Evolutionary conservation across 2,329 filamentous ascomycete genomes (phyloP), one percentile per base, ranked within the genome.

Genomic region (Hypoxylon sp.): DNA sequence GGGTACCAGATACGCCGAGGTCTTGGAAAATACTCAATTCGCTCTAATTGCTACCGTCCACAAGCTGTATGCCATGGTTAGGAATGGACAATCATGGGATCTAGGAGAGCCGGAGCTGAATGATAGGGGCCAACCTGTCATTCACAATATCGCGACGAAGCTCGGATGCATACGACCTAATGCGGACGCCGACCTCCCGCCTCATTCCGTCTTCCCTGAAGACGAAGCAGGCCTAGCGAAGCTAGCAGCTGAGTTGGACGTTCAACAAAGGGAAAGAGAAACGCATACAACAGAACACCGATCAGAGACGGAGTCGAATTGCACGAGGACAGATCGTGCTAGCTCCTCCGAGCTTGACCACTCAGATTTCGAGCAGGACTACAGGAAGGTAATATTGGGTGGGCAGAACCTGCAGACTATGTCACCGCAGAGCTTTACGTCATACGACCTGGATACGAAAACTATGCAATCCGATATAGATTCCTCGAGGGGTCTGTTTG

Each of bases 31-130:
- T 79, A 90, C 88, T 1, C 89, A 90, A 75, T 88, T 89, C 74
- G 86, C 88, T 53, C 82, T 91, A 62, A 88, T 90, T 65, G 87
- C 88, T 61, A 90, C 88, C 20, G 87, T 90, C 1, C 88, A 90
- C 76, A 90, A 90, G 79, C 83, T 91, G 22, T 91, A 90, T 77
- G 82, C 84, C 59, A 90, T 91, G 88, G 85, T 91, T 50, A 84
- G 87, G 68, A 87, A 82, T 66, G 81, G 82, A 20, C 86, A 90
- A 73, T 75, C 82, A 2, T 91, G 89, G 89, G 86, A 88, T 11
- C 81, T 90, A 14, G 88, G 85, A n/a, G 88, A 90, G 73, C 88
- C 88, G 2, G 87, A 89, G 68, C 80, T 90, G 72, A 91, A 91
- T 76, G 88, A 89, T 69, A 83, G 86, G 58, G 88, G 88, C 35